These are phyloP conservation scores for Mortierella claussenii DNA, from an alignment of 192 early-diverging fungal genomes.

Conservation along the genomic window DNA sequence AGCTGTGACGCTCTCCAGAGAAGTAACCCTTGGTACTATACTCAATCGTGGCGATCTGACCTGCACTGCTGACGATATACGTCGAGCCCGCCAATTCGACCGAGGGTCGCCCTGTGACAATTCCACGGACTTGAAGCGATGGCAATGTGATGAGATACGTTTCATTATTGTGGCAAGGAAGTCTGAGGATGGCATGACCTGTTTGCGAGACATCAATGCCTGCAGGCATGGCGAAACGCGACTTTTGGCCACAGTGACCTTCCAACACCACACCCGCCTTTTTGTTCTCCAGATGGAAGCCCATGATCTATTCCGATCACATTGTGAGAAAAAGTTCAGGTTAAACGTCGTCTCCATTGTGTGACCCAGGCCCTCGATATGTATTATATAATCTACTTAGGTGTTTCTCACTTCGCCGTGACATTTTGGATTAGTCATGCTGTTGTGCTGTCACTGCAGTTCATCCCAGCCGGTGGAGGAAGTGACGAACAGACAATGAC, in stretches of 20 bases:
- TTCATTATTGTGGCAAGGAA: slow-evolving; percentile 69
- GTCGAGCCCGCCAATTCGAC: slow-evolving; percentile 40
- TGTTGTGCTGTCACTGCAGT: too few species aligned
- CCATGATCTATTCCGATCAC: slow-evolving; percentile 48
- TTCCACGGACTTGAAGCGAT: slow-evolving; percentile 76
- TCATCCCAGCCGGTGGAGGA: too few species aligned
- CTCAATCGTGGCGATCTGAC: slow-evolving; percentile 63
- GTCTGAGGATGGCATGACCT: slow-evolving; percentile 73
- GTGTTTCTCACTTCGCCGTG: too few species aligned
- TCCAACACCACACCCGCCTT: slow-evolving; percentile 36
- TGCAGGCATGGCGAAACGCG: slow-evolving; percentile 82
- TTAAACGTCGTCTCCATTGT: too few species aligned
- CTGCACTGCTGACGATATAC: slow-evolving; percentile 28
- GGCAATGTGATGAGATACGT: slow-evolving; percentile 80
- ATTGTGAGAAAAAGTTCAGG: too few species aligned
- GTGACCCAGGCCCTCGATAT: too few species aligned
- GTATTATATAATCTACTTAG: too few species aligned
- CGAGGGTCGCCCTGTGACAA: slow-evolving; percentile 61
- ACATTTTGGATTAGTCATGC: background rate
- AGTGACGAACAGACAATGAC: background rate
- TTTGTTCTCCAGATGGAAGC: slow-evolving; percentile 45
- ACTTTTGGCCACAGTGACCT: slow-evolving; percentile 68
- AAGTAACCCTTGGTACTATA: slow-evolving; percentile 80
- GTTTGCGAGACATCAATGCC: slow-evolving; percentile 75
- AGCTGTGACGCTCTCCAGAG: slow-evolving; percentile 80